Percentiles rank a stretch among this genome's conserved stretches.
These are phyloP conservation scores for Artomyces pyxidatus DNA, from an alignment of 768 basidiomycete genomes.

Conservation along the genomic window DNA sequence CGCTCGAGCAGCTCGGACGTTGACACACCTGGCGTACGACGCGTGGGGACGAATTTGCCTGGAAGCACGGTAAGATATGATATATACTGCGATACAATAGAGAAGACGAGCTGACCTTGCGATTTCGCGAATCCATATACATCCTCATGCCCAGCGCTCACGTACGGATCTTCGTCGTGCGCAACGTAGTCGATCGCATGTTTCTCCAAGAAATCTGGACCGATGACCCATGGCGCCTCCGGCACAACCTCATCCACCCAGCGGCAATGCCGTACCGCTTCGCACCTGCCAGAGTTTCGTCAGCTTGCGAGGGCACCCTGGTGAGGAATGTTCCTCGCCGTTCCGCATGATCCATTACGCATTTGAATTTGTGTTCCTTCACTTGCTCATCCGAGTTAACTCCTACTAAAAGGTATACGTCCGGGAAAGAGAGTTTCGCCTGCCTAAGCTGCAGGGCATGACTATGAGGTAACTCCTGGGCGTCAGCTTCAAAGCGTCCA, in stretches of 20 bases:
- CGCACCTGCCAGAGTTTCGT: slow-evolving; percentile 41
- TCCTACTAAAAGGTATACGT: slow-evolving; percentile 88
- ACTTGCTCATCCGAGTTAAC: slow-evolving; percentile 88
- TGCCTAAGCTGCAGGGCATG: slow-evolving; percentile 95
- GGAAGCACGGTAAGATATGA: background rate
- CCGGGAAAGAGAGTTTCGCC: slow-evolving; percentile 88
- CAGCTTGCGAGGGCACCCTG: background rate
- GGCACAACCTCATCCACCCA: slow-evolving; percentile 95
- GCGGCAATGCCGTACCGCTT: slow-evolving; percentile 89
- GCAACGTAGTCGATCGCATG: slow-evolving; percentile 94
- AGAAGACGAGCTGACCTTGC: slow-evolving; percentile 46
- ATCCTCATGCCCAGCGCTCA: slow-evolving; percentile 70
- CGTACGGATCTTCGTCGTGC: slow-evolving; percentile 91
- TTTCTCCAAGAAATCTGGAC: slow-evolving; percentile 72
- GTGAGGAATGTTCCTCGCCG: slow-evolving; percentile 35
- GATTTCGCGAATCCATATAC: slow-evolving; percentile 78
- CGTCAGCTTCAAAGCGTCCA: slow-evolving; percentile 1
- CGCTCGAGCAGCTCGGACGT: slow-evolving; percentile 91
- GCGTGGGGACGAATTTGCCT: slow-evolving; percentile 95
- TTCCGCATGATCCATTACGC: slow-evolving; percentile 86
- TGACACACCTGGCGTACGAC: slow-evolving; percentile 89
- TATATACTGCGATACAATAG: background rate
- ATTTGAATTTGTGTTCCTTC: slow-evolving; percentile 64
- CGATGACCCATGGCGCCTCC: slow-evolving; percentile 87
- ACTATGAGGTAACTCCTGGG: slow-evolving; percentile 32